Percentiles rank a stretch among this genome's conserved stretches.
These are phyloP conservation scores for Claviceps maximensis DNA, from an alignment of 2,329 filamentous ascomycete genomes.

Conservation along the genomic window DNA sequence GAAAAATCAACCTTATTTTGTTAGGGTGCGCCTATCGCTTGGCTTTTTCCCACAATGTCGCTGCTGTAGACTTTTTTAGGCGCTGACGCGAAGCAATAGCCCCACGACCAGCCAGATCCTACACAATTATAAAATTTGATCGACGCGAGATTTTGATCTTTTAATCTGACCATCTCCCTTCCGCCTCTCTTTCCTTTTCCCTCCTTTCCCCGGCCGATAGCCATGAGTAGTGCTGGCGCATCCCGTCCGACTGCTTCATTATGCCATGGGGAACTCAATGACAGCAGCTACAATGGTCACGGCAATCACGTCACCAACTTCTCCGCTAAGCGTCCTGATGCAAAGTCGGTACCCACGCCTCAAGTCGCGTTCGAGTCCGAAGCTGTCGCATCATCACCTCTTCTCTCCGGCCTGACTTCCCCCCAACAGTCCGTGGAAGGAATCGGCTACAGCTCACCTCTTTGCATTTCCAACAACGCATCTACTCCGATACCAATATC, in stretches of 20 bases:
- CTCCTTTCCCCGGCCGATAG: slow-evolving; percentile 7
- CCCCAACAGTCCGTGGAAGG: slow-evolving; percentile 6
- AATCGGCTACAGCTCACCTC: slow-evolving; percentile 12
- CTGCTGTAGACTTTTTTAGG: background rate
- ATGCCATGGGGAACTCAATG: slow-evolving; percentile 11
- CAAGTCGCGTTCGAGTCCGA: slow-evolving; percentile 14
- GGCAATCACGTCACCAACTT: slow-evolving; percentile 4
- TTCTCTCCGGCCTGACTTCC: slow-evolving; percentile 8
- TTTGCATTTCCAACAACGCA: slow-evolving; percentile 27
- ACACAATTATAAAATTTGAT: background rate
- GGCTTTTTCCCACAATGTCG: background rate
- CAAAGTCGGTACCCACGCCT: slow-evolving; percentile 9
- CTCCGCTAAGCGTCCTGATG: slow-evolving; percentile 2
- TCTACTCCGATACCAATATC: slow-evolving; percentile 7
- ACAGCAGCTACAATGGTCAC: slow-evolving; percentile 1
- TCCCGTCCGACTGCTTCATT: slow-evolving; percentile 15
- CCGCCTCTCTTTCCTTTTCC: background rate
- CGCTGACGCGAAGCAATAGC: background rate
- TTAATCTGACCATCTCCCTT: background rate
- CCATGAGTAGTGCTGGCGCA: slow-evolving; percentile 19
- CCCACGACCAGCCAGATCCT: background rate
- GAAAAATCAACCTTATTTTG: background rate
- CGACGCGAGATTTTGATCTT: background rate
- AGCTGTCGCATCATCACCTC: slow-evolving; percentile 23
- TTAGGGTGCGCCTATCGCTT: background rate